Conservation (phyloP, 495 filamentous ascomycete species). For the Haplographium delicatum region DNA sequence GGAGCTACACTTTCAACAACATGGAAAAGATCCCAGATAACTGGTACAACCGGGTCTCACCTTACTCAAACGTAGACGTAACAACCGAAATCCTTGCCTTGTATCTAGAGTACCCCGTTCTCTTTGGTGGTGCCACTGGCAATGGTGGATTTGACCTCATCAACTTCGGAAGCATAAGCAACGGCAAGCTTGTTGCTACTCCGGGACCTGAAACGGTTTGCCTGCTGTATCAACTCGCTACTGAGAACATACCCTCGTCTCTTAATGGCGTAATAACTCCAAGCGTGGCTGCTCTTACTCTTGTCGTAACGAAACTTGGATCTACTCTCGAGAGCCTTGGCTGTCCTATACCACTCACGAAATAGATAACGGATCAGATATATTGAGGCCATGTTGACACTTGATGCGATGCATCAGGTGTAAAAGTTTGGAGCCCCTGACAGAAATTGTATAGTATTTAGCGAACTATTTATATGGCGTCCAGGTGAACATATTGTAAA, state of each 20-base stretch:
- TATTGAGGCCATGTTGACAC: too few species aligned
- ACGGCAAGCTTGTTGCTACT: conserved; percentile 24
- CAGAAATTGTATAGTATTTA: too few species aligned
- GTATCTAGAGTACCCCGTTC: conserved; percentile 34
- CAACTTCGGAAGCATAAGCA: conserved; percentile 28
- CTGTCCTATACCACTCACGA: conserved; percentile 25
- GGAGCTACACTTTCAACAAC: conserved; percentile 30
- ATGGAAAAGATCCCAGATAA: conserved; percentile 34
- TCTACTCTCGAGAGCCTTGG: conserved; percentile 29
- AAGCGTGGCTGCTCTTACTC: conserved; percentile 27
- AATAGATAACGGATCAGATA: not conserved
- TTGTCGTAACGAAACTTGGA: conserved; percentile 21
- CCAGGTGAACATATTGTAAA: too few species aligned
- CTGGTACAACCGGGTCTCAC: conserved; percentile 33
- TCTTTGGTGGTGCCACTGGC: conserved; percentile 33
- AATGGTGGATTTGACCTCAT: conserved; percentile 30
- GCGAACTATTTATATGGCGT: too few species aligned
- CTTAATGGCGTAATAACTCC: conserved; percentile 29
- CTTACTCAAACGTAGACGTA: conserved; percentile 29
- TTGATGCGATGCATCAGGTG: too few species aligned
- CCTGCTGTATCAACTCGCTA: conserved; percentile 35
- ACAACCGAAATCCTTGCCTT: conserved; percentile 28
- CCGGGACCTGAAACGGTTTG: conserved; percentile 23
- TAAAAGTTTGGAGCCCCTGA: too few species aligned
- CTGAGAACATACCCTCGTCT: conserved; percentile 27